These are phyloP conservation scores for Ogataea wickerhamii DNA, from an alignment of 805 yeast genomes.

Conservation along the genomic window DNA sequence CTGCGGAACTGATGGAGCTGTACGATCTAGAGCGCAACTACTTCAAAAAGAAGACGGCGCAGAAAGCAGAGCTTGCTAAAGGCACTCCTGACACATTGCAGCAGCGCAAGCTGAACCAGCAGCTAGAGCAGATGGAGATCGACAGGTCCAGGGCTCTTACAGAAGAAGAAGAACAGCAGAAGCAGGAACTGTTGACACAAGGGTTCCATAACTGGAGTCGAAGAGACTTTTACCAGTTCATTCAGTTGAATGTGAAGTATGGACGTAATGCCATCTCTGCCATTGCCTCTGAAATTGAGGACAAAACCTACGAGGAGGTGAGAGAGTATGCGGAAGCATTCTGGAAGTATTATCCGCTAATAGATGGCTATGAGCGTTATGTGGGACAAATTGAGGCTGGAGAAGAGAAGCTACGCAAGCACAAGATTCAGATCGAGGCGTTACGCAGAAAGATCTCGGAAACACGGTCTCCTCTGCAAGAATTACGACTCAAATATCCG, in stretches of 20 bases:
- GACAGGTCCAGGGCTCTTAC: slow-evolving; percentile 77
- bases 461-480: slow-evolving; percentile 70
- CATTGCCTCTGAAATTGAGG: slow-evolving; percentile 78
- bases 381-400: slow-evolving; percentile 81
- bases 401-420: slow-evolving; percentile 71
- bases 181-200: slow-evolving; percentile 52
- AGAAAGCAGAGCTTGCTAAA: slow-evolving; percentile 58
- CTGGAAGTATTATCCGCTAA: slow-evolving; percentile 73
- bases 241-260: slow-evolving; percentile 67
- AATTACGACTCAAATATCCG: slow-evolving; percentile 66
- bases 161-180: slow-evolving; percentile 69
- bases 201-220: slow-evolving; percentile 86
- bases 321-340: slow-evolving; percentile 71
- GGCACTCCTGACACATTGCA: slow-evolving; percentile 38
- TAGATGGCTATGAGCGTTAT: slow-evolving; percentile 87
- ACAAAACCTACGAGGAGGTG: slow-evolving; percentile 77
- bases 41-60: slow-evolving; percentile 64
- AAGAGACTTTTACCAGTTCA: slow-evolving; percentile 81
- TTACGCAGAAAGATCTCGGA: slow-evolving; percentile 69
- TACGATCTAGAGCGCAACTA: slow-evolving; percentile 79
- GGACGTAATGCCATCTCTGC: slow-evolving; percentile 72
- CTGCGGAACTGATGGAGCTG: slow-evolving; percentile 68
- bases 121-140: slow-evolving; percentile 66
- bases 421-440: slow-evolving; percentile 71
- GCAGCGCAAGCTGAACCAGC: slow-evolving; percentile 22